Base-by-base conservation (phyloP, 2,329 filamentous ascomycete genomes). In the Pezicula neosporulosa region DNA sequence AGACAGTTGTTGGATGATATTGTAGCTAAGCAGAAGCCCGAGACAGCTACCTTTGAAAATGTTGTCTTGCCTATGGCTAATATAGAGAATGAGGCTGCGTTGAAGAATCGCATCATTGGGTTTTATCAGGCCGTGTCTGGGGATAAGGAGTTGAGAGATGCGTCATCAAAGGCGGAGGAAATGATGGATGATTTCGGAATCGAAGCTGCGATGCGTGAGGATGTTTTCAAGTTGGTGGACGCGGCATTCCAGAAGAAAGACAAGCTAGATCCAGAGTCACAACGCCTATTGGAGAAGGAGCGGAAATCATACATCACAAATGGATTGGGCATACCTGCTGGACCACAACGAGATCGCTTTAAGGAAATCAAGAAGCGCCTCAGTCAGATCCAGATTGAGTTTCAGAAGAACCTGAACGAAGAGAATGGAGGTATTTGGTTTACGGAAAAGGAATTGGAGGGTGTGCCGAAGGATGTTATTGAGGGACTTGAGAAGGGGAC, bases 361-460 rank as follows among this genome's bases (percentile, higher is more conserved):
- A 93, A 91, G 75, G 87, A 87, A 69, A 91, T 93, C 71, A 89
- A 90, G 79, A 89, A 90, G 77, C 76, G 87, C 12, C 74, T 94
- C 50, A 88, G 84, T 58, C 80, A 87, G 66, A 80, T 93, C 59
- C 77, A 80, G 63, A 91, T 92, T 53, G 77, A 83, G 51, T 90
- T 90, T 69, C 82, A 87, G 65, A 91, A 90, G 75, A 89, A 87
- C 61, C 74, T 93, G 52, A 92, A 92, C 63, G 89, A 93, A 69
- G 89, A 94, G 72, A 85, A 85, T 60, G 86, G 86, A n/a, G 86
- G 85, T 2, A 72, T 92, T 48, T 94, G 89, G 88, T 87, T 93
- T 62, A 87, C 86, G 1, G 76, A 71, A 3, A 78, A 87, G 57
- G 82, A 94, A 70, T 76, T 94, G 6, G 81, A 87, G 44, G 89